Evolutionary conservation across 2,329 filamentous ascomycete species (phyloP).

Genomic region (Penicillium sp.): DNA sequence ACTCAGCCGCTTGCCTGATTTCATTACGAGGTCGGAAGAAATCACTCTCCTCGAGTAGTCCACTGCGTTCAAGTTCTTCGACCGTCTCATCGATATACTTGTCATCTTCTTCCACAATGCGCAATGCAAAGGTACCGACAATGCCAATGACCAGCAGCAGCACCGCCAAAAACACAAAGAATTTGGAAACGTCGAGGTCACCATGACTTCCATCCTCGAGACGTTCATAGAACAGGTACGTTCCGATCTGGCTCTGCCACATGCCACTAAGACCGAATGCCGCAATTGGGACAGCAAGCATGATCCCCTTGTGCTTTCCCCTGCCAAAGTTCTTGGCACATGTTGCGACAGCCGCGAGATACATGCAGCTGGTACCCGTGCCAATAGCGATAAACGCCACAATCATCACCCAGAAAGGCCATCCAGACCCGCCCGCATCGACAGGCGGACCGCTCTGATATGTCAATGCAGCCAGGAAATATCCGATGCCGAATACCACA

Average conservation of each 20-base stretch:
- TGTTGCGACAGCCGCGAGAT: conserved; percentile 84
- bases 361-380: conserved; percentile 80
- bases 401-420: conserved; percentile 80
- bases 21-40: conserved; percentile 59
- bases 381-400: conserved; percentile 79
- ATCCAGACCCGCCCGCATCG: conserved; percentile 52
- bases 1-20: conserved; percentile 40
- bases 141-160: conserved; percentile 68
- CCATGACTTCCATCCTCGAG: conserved; percentile 58
- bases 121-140: conserved; percentile 68
- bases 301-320: conserved; percentile 80
- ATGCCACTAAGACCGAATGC: conserved; percentile 91
- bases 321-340: conserved; percentile 97
- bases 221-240: conserved; percentile 68
- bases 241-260: conserved; percentile 90
- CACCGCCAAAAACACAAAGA: conserved; percentile 78
- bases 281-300: conserved; percentile 85
- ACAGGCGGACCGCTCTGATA: conserved; percentile 61
- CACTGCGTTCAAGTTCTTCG: conserved; percentile 85
- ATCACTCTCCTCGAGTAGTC: conserved; percentile 66
- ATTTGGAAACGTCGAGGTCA: conserved; percentile 71
- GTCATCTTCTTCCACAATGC: conserved; percentile 74
- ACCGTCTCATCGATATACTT: conserved; percentile 86
- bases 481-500: conserved; percentile 72
- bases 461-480: conserved; percentile 74